Evolutionary conservation across 495 filamentous ascomycete species (phyloP), one percentile per base, ranked within the genome.

Genomic region (Glarea lozoyensis): DNA sequence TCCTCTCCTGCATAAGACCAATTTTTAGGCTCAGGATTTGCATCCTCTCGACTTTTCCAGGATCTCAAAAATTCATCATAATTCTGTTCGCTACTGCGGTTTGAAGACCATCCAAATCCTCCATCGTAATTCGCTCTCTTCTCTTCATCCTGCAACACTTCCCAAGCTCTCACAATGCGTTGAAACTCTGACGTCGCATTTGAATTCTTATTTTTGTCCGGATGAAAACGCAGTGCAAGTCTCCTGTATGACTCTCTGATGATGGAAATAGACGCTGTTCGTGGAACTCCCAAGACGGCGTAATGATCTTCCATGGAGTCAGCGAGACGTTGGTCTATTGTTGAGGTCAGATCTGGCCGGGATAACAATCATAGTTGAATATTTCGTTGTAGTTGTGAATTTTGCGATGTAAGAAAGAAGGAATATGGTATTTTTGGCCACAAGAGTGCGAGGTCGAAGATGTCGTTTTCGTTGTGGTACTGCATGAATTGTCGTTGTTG

Each of bases 151-250:
- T 38, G 43, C 20, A 38, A 9, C 6, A 34, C 41, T 24, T 44
- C 39, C 46, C 52, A 41, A 2, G 39, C 46, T 1, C 53, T 48
- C 13, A 10, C 45, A 6, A 53, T n/a, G 10, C 20, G 19, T 24
- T 53, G 50, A 34, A 81, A 82, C 18, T 70, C 59, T 31, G 69
- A 60, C 11, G 45, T 47, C 4, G 66, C 60, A 12, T 50, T 42
- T 13, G 63, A 56, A 20, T 62, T 62, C 23, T 64, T 62, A 51
- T 70, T 66, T 55, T 83, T 82, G 60, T 83, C 78, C 0, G 79
- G 79, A 46, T 82, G 79, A 50, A 58, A 61, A 43, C 69, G 73
- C 37, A 82, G 55, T 1, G 77, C 79, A 9, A 66, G 55, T 36
- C 52, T 63, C 40, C 64, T 69, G 51, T 69, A 70, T 5, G 66